Evolutionary conservation across 192 early-diverging fungal species (phyloP).

Genomic region (Podila minutissima): DNA sequence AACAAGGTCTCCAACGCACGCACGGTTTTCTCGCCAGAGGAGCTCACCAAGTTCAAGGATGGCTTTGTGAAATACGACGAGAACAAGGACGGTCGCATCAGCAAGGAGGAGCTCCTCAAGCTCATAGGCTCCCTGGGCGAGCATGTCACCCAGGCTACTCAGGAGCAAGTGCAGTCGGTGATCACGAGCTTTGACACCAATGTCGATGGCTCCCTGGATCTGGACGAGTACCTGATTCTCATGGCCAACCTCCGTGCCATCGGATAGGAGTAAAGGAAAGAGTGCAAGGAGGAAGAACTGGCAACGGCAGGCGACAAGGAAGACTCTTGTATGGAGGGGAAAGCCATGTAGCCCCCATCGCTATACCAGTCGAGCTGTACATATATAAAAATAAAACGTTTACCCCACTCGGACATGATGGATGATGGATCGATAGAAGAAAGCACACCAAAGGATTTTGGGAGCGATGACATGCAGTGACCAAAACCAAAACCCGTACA

Average conservation of each 20-base stretch:
- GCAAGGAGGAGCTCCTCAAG: neutral
- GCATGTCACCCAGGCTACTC: neutral
- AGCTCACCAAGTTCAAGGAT: constrained; percentile 9
- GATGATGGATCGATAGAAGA: too few relatives aligned
- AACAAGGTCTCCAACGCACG: constrained; percentile 2
- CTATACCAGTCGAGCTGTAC: too few relatives aligned
- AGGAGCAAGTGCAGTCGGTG: constrained; percentile 2
- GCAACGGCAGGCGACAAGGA: too few relatives aligned
- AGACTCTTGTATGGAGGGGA: too few relatives aligned
- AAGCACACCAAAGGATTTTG: too few relatives aligned
- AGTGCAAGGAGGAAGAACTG: neutral
- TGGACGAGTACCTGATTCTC: constrained; percentile 7
- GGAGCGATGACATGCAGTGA: too few relatives aligned
- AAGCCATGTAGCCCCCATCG: too few relatives aligned
- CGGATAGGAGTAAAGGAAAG: neutral
- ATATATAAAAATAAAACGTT: too few relatives aligned
- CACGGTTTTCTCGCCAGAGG: neutral
- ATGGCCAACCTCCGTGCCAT: constrained; percentile 2
- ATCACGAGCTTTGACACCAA: constrained; percentile 16
- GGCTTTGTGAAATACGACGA: constrained; percentile 1
- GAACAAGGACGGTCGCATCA: constrained; percentile 6
- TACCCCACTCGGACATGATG: too few relatives aligned
- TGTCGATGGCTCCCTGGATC: constrained; percentile 8
- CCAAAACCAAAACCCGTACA: too few relatives aligned
- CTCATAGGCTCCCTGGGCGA: neutral